phyloP scores from a whole-genome alignment of 768 basidiomycete species.

The Clitopilus passeckerianus region DNA sequence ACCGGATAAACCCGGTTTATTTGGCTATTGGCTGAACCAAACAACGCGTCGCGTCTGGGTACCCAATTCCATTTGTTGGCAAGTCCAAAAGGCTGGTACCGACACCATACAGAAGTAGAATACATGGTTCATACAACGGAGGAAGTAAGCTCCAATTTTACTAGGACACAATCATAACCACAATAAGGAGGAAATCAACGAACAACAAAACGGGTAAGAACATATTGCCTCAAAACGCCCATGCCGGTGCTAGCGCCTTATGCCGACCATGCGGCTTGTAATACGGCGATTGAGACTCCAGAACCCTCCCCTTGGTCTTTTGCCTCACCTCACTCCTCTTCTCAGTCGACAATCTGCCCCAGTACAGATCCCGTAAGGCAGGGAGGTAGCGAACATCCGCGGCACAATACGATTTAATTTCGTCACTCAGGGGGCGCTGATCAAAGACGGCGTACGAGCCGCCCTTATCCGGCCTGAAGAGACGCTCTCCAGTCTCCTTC shows the following conservation, averaged over 20 bases:
- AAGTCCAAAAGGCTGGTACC: no score
- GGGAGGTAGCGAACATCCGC: slow-evolving; percentile 23
- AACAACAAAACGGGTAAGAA: no score
- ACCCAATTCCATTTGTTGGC: no score
- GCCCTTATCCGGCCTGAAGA: slow-evolving; percentile 20
- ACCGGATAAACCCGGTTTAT: no score
- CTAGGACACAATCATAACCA: no score
- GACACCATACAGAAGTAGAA: no score
- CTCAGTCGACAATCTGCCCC: neutral
- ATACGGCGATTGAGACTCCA: neutral
- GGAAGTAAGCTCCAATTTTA: no score
- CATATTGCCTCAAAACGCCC: no score
- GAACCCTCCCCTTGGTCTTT: neutral
- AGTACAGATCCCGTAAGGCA: slow-evolving; percentile 12
- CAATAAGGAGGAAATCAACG: no score
- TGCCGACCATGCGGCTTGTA: neutral
- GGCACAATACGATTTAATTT: slow-evolving; percentile 20
- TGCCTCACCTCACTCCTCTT: neutral
- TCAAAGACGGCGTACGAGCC: slow-evolving; percentile 22
- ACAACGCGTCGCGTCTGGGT: no score
- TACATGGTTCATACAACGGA: no score
- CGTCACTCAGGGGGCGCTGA: slow-evolving; percentile 18
- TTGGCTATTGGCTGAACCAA: no score
- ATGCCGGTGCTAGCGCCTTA: neutral
- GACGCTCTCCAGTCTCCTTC: slow-evolving; percentile 23